Conservation (phyloP, 1,284 basidiomycete genomes). For the Gymnopus androsaceus region DNA sequence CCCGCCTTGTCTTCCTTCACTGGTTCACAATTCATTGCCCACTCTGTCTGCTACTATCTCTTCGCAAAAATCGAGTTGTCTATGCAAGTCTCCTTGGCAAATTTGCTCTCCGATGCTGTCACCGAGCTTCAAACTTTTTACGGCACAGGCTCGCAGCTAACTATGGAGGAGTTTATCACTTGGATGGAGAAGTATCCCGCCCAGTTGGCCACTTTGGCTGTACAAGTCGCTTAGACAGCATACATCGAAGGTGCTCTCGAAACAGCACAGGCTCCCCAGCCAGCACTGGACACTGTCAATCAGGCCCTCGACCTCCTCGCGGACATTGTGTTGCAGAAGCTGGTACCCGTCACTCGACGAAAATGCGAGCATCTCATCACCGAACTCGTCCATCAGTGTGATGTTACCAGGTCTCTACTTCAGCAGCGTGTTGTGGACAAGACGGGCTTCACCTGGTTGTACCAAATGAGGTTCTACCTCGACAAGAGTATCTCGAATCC, state of each 20-base stretch:
- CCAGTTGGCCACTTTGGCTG: slow-evolving; percentile 91
- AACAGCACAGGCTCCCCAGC: slow-evolving; percentile 55
- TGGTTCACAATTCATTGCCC: no score
- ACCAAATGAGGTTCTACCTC: slow-evolving; percentile 98
- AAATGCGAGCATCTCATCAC: slow-evolving; percentile 99
- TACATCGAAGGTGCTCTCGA: slow-evolving; percentile 81
- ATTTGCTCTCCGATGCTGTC: slow-evolving; percentile 79
- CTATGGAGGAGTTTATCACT: slow-evolving; percentile 70
- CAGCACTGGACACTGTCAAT: slow-evolving; percentile 74
- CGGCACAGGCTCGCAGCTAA: slow-evolving; percentile 56
- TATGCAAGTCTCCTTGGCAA: slow-evolving; percentile 92
- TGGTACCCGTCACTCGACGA: slow-evolving; percentile 85
- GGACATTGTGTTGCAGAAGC: slow-evolving; percentile 91
- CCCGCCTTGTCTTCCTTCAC: no score
- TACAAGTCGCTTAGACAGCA: slow-evolving; percentile 93
- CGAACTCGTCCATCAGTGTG: slow-evolving; percentile 96
- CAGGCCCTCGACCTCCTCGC: slow-evolving; percentile 92
- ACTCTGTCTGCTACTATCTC: no score
- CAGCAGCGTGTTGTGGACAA: slow-evolving; percentile 65
- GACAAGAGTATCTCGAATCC: slow-evolving; percentile 73
- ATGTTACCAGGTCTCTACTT: slow-evolving; percentile 86
- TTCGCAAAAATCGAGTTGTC: slow-evolving; percentile 89
- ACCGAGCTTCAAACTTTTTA: slow-evolving; percentile 82
- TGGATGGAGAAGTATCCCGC: slow-evolving; percentile 97
- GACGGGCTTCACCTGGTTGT: slow-evolving; percentile 90